Base-by-base conservation (phyloP, 2,329 filamentous ascomycete genomes). In the Fusarium lateritium region DNA sequence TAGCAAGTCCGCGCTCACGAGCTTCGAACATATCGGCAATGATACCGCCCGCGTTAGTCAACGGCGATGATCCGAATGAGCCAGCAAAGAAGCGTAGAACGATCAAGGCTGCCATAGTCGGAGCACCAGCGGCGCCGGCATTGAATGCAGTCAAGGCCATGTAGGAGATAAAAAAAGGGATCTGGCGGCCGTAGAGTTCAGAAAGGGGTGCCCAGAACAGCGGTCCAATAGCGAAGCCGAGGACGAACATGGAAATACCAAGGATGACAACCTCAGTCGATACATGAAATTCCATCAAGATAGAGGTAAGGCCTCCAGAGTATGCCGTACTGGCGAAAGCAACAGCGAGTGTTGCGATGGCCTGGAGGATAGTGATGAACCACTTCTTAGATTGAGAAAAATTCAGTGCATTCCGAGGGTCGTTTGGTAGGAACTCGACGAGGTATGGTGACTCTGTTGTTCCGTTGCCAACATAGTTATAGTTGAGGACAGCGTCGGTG, bases 31-130 rank as follows among this genome's bases (percentile, higher is more conserved):
- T 86, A 73, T 91, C 89, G 40, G 88, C 89, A 69, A 91, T 86
- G 26, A 89, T 84, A 69, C 88, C 89, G 5, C 88, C 88, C 2
- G 86, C 84, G 69, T 90, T 90, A 9, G 88, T 89, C 62, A 91
- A 77, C 2, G 88, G 86, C 0, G 88, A 88, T 0, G 87, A 87
- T 6, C 88, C 89, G 70, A 90, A 90, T 9, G 86, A 79, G 39
- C 89, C 89, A 22, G 87, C 86, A 53, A 93, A 85, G 79, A 92
- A 92, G n/a, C 91, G 86, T 39, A 92, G 81, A n/a, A 91, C 83
- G 33, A 93, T 79, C 4, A 93, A 80, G 2, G 86, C 86, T 47
- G 81, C 81, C 62, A 90, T 88, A 69, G 86, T 89, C 58, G 86
- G 79, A 0, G 86, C 80, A 10, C 85, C 89, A 3, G 88, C 86